These are phyloP conservation scores for Sphaerostilbella broomeana DNA, from an alignment of 2,329 filamentous ascomycete genomes.

Conservation along the genomic window DNA sequence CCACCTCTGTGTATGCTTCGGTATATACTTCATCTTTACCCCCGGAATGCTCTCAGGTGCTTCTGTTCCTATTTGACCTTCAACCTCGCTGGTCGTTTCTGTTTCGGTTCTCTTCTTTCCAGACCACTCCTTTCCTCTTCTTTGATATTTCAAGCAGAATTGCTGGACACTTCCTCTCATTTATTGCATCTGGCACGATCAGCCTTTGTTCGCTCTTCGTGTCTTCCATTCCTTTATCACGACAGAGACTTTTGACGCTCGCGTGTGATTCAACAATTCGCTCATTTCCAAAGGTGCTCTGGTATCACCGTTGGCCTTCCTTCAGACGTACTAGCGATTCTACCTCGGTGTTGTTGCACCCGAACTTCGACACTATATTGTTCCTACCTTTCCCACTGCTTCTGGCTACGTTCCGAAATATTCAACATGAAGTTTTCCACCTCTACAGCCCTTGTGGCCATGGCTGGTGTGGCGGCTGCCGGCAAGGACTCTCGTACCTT, in stretches of 20 bases:
- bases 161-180: slow-evolving; percentile 33
- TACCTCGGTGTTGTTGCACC: not conserved
- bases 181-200: slow-evolving; percentile 19
- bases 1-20: slow-evolving; percentile 4
- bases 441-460: slow-evolving; percentile 30
- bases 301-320: slow-evolving; percentile 24
- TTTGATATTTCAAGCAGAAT: slow-evolving; percentile 16
- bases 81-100: slow-evolving; percentile 6
- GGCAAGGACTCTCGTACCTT: slow-evolving; percentile 48
- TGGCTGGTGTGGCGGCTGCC: slow-evolving; percentile 32
- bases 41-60: slow-evolving; percentile 4
- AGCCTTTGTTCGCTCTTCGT: slow-evolving; percentile 22
- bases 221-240: slow-evolving; percentile 25
- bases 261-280: slow-evolving; percentile 17
- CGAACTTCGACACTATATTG: not conserved
- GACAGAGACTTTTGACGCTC: slow-evolving; percentile 18
- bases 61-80: slow-evolving; percentile 4
- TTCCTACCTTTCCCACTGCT: not conserved
- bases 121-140: slow-evolving; percentile 14
- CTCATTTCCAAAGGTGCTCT: slow-evolving; percentile 28
- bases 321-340: slow-evolving; percentile 7
- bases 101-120: slow-evolving; percentile 16
- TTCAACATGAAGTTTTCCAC: slow-evolving; percentile 31
- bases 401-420: not conserved
- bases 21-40: slow-evolving; percentile 1